These are phyloP conservation scores for Penicillium sp. DNA, from an alignment of 2,329 filamentous ascomycete genomes.

Conservation along the genomic window DNA sequence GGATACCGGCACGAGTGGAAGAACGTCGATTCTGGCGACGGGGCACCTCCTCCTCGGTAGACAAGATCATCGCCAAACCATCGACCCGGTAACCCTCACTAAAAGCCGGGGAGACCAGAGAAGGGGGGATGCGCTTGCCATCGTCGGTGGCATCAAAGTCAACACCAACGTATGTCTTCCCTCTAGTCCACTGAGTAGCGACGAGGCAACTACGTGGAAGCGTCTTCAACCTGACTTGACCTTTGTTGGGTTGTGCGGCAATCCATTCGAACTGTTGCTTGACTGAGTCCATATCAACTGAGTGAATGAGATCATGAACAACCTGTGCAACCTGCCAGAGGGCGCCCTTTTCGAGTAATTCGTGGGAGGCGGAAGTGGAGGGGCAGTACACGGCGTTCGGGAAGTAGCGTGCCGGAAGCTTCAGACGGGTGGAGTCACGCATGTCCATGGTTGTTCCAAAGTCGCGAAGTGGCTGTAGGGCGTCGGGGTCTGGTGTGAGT, in stretches of 20 bases:
- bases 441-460: slow-evolving; percentile 1
- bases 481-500: background rate
- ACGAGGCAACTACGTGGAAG: background rate
- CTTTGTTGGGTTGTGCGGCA: slow-evolving; percentile 1
- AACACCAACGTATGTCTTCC: background rate
- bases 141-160: background rate
- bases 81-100: background rate
- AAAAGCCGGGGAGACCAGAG: background rate
- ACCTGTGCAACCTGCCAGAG: background rate
- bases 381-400: background rate
- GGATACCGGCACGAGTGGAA: background rate
- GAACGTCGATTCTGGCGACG: background rate
- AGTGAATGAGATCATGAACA: background rate
- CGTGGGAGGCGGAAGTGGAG: background rate
- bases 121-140: background rate
- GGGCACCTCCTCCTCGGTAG: background rate
- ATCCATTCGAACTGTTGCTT: slow-evolving; percentile 1
- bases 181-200: background rate
- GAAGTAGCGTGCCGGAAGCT: slow-evolving; percentile 1
- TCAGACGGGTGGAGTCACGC: background rate
- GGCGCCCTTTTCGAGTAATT: background rate
- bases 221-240: background rate
- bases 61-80: background rate
- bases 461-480: background rate
- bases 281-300: background rate